Base-by-base conservation (phyloP, 768 basidiomycete genomes). In the Baorangia bicolor region DNA sequence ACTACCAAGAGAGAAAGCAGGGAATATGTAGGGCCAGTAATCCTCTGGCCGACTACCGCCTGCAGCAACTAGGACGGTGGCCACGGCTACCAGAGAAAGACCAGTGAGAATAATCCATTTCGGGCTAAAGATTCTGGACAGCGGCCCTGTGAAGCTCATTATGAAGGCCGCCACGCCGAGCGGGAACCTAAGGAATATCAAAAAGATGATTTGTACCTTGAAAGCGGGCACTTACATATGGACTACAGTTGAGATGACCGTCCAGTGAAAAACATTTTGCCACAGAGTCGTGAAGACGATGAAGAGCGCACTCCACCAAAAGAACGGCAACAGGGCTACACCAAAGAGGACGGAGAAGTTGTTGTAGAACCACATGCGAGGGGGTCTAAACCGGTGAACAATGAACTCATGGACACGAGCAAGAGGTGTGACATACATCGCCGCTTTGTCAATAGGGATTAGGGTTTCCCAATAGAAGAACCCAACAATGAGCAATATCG, bases 391-490 rank as follows among this genome's bases (percentile, higher is more conserved):
- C 2, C 30, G n/a, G 30, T 4, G 8, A 54, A 39, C 12, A 21
- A 30, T 60, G 27, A 56, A 34, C 3, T 39, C 13, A 18, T 14
- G 28, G 10, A 25, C 5, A 33, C 21, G 5, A 38, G 50, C 25
- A 33, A 30, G 12, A 53, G n/a, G 18, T 33, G 18, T 11, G 18
- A 59, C 74, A 43, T 59, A 78, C 77, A 80, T 63, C 2, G 77
- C 75, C 18, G 83, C 81, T 8, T 63, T 64, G 16, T 77, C 66
- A 13, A 59, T 56, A 2, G 76, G 77, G 16, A 81, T 64, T 0
- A 60, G 43, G 8, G 74, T 67, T 58, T 85, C 82, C 75, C 77
- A 84, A 44, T 74, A 68, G 66, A 85, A 80, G 71, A 85, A 86
- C 1, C 49, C 64, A 21, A 69, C 60, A 38, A 69, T 62, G 14